Conservation (phyloP, 2,329 filamentous ascomycete species). For the Sporothrix sp. region DNA sequence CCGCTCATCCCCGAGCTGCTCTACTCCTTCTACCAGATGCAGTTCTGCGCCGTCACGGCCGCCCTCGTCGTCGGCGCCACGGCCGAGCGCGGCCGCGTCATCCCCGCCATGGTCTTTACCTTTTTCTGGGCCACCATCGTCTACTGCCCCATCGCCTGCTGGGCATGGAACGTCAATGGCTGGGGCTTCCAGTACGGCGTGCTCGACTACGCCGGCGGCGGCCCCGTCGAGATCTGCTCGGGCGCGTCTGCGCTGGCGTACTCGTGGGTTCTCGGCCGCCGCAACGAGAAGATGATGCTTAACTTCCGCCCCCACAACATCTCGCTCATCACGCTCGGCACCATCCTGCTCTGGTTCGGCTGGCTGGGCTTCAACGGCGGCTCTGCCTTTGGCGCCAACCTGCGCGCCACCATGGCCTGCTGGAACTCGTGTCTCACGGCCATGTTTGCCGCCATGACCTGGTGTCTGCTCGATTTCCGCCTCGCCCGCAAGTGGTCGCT, state of each 20-base stretch:
- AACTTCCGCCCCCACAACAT: conserved; percentile 99
- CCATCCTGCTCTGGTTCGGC: conserved; percentile 93
- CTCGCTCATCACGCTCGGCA: conserved; percentile 90
- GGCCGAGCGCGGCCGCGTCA: conserved; percentile 83
- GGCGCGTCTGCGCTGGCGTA: conserved; percentile 90
- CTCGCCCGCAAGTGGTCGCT: conserved; percentile 88
- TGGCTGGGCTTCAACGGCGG: conserved; percentile 99
- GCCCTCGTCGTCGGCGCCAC: conserved; percentile 88
- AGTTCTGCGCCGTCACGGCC: conserved; percentile 90
- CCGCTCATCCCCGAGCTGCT: conserved; percentile 81
- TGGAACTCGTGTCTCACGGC: conserved; percentile 96
- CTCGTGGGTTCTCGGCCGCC: conserved; percentile 87
- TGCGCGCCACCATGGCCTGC: conserved; percentile 90
- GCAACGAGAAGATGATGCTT: conserved; percentile 99
- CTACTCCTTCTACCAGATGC: conserved; percentile 97
- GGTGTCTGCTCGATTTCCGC: conserved; percentile 92
- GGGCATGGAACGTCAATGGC: conserved; percentile 91
- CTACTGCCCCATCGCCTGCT: conserved; percentile 94
- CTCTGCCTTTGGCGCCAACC: conserved; percentile 85
- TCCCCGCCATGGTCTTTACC: conserved; percentile 89
- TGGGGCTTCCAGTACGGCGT: conserved; percentile 90
- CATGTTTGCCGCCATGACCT: conserved; percentile 84
- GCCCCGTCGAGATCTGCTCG: conserved; percentile 93
- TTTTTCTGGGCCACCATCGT: conserved; percentile 96
- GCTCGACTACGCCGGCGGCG: conserved; percentile 91